These are phyloP conservation scores for Globisporangium spinosum DNA, from an alignment of 352 stramenopile genomes.

Conservation along the genomic window DNA sequence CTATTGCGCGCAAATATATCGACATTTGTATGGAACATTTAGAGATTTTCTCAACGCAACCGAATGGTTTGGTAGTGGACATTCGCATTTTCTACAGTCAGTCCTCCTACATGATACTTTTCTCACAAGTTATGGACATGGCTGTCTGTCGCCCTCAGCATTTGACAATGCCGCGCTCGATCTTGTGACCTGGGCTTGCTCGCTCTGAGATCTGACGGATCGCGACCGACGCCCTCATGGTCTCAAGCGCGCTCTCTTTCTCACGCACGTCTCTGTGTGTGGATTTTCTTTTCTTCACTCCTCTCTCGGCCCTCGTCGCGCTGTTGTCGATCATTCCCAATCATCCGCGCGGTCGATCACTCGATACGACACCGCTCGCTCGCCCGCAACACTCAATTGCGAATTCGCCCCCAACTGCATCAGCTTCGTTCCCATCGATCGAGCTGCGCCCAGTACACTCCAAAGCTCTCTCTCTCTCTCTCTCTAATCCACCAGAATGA, in stretches of 20 bases:
- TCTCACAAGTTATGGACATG: constrained; percentile 6
- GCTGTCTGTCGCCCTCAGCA: background rate
- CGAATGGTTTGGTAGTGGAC: background rate
- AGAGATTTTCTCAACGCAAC: background rate
- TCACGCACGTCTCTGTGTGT: background rate
- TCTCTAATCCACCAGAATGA: constrained; percentile 8
- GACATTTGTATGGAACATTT: background rate
- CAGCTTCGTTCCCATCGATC: constrained; percentile 3
- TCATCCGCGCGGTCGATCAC: background rate
- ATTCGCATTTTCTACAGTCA: background rate
- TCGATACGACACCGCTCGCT: constrained; percentile 3
- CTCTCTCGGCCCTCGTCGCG: background rate
- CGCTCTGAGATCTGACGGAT: constrained; percentile 12
- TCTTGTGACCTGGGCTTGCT: background rate
- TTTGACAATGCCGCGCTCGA: background rate
- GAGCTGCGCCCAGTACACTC: constrained; percentile 10
- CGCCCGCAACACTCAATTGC: constrained; percentile 11
- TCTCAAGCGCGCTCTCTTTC: background rate
- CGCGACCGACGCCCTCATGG: background rate
- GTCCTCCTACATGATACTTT: background rate
- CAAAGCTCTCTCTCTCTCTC: background rate
- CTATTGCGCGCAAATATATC: background rate
- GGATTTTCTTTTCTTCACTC: background rate
- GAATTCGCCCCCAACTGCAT: constrained; percentile 9
- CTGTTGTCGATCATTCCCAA: constrained; percentile 4